A percentile compares a stretch with the other conserved stretches of the same genome.
These are phyloP conservation scores for Scleroderma bovista DNA, from an alignment of 768 basidiomycete genomes.

Conservation along the genomic window DNA sequence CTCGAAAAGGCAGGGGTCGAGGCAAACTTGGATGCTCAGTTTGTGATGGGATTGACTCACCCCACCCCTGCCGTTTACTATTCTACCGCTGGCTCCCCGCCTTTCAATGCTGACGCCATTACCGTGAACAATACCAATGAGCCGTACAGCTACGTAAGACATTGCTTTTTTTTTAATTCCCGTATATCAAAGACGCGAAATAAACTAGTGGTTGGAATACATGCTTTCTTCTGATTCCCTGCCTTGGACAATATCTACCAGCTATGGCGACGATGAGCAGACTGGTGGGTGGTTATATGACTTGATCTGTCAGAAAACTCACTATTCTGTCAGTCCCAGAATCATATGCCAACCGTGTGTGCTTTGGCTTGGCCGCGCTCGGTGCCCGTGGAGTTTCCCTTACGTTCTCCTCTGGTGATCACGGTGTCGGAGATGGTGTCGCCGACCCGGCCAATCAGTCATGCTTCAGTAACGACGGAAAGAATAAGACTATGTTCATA, in stretches of 20 bases:
- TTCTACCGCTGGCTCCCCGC: slow-evolving; percentile 58
- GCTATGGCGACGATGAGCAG: slow-evolving; percentile 71
- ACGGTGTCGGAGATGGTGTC: slow-evolving; percentile 62
- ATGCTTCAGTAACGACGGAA: slow-evolving; percentile 57
- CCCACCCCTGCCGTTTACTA: slow-evolving; percentile 57
- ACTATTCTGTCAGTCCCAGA: slow-evolving; percentile 42
- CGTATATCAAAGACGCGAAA: slow-evolving; percentile 1
- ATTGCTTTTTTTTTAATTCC: neutral
- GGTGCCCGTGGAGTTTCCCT: slow-evolving; percentile 64
- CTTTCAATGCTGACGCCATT: slow-evolving; percentile 44
- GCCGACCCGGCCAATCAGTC: slow-evolving; percentile 44
- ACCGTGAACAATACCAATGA: slow-evolving; percentile 43
- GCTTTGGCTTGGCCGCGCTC: slow-evolving; percentile 57
- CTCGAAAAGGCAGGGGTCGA: slow-evolving; percentile 50
- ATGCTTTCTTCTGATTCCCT: slow-evolving; percentile 40
- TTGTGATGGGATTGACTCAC: slow-evolving; percentile 57
- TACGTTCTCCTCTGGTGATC: slow-evolving; percentile 61
- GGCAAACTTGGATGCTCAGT: slow-evolving; percentile 65
- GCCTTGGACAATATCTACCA: slow-evolving; percentile 63
- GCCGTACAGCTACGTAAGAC: slow-evolving; percentile 40
- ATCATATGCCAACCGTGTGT: slow-evolving; percentile 53
- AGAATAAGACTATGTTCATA: slow-evolving; percentile 48
- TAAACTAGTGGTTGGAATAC: slow-evolving; percentile 54
- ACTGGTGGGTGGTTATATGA: slow-evolving; percentile 38
- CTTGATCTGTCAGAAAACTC: neutral